Percentiles rank a stretch among this genome's conserved stretches.
These are phyloP conservation scores for Rhododendron ferrugineum DNA, from an alignment of 148 eudicot species.

Conservation along the genomic window DNA sequence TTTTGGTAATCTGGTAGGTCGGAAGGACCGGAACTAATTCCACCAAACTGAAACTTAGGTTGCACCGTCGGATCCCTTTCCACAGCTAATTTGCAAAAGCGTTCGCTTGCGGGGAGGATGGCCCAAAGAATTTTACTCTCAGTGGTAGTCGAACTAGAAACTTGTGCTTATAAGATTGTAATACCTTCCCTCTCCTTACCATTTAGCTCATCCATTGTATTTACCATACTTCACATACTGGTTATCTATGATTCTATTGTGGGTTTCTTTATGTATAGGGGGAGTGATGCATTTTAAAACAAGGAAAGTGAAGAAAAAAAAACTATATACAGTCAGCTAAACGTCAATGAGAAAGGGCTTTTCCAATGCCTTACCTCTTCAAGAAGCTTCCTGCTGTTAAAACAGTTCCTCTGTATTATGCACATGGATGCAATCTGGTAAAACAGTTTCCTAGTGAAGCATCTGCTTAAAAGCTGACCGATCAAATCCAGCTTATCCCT, in stretches of 20 bases:
- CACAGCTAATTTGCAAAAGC: too few relatives aligned
- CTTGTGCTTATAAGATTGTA: too few relatives aligned
- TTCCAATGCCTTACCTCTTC: background rate
- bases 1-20: background rate
- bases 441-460: background rate
- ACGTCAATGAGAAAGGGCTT: background rate
- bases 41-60: background rate
- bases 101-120: too few relatives aligned
- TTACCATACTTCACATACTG: too few relatives aligned
- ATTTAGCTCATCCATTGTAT: too few relatives aligned
- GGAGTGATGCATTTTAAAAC: background rate
- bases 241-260: background rate
- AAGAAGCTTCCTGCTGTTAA: background rate
- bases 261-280: background rate
- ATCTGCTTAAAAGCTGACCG: background rate
- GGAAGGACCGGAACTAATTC: background rate
- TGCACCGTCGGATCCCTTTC: too few relatives aligned
- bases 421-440: background rate
- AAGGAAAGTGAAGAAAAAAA: background rate
- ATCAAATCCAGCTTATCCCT: slow-evolving; percentile 62
- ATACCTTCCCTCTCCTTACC: too few relatives aligned
- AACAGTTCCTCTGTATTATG: background rate
- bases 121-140: too few relatives aligned
- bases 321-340: background rate
- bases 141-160: too few relatives aligned